phyloP scores from a whole-genome alignment of 352 stramenopile species.

The Pythium monospermum region DNA sequence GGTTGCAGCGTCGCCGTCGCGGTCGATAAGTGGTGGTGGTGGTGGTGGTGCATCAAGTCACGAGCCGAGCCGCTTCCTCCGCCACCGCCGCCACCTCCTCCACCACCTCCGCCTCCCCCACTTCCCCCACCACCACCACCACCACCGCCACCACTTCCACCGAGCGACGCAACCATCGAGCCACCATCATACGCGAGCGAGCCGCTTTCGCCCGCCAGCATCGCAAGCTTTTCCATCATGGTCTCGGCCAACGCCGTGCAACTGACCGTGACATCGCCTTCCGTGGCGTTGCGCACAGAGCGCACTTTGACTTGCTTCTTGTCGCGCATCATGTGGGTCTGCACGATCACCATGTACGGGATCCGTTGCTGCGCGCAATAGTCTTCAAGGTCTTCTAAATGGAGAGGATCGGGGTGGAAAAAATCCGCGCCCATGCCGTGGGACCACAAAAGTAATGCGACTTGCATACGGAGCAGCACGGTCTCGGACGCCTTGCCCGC shows the following conservation, averaged over 20 bases:
- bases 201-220: constrained; percentile 5
- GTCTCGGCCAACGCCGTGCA: constrained; percentile 59
- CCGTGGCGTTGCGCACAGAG: constrained; percentile 56
- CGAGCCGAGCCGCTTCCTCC: constrained; percentile 6
- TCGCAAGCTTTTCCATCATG: constrained; percentile 43
- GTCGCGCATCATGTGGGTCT: constrained; percentile 77
- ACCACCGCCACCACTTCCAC: not conserved
- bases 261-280: constrained; percentile 65
- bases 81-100: constrained; percentile 1
- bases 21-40: not conserved
- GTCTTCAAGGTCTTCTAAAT: constrained; percentile 79
- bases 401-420: constrained; percentile 71
- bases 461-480: constrained; percentile 72
- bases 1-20: constrained; percentile 32
- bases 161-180: not conserved
- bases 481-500: constrained; percentile 67
- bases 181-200: constrained; percentile 2
- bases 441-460: constrained; percentile 70
- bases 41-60: constrained; percentile 6
- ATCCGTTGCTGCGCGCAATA: constrained; percentile 74
- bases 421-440: constrained; percentile 74
- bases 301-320: constrained; percentile 86
- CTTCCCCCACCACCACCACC: not conserved
- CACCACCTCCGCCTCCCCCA: not conserved
- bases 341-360: constrained; percentile 83